Evolutionary conservation across 2,329 filamentous ascomycete species (phyloP).

Genomic region (Cytospora mali): DNA sequence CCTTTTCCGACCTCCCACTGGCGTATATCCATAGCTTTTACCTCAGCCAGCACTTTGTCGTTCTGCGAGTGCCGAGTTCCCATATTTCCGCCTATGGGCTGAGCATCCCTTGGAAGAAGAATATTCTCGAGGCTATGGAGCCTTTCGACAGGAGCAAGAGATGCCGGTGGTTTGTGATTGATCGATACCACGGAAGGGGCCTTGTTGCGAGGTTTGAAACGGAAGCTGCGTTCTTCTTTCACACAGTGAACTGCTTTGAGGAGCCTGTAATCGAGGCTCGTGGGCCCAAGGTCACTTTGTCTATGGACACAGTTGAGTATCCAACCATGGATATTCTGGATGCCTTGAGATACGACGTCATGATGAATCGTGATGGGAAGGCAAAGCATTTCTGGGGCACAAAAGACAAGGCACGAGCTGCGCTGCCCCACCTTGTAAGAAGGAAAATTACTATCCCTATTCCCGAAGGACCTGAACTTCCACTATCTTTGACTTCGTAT

Average conservation of each 20-base stretch:
- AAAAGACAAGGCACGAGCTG: slow-evolving; percentile 41
- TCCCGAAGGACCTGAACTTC: background rate
- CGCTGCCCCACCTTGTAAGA: slow-evolving; percentile 45
- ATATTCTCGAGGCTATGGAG: slow-evolving; percentile 68
- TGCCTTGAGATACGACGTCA: slow-evolving; percentile 69
- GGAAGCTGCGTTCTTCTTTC: slow-evolving; percentile 75
- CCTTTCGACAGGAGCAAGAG: slow-evolving; percentile 60
- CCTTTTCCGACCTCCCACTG: slow-evolving; percentile 49
- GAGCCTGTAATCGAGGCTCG: slow-evolving; percentile 42
- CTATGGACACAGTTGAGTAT: slow-evolving; percentile 63
- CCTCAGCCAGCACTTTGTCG: slow-evolving; percentile 68
- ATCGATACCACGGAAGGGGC: slow-evolving; percentile 63
- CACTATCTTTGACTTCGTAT: background rate
- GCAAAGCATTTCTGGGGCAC: slow-evolving; percentile 47
- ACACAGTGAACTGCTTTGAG: slow-evolving; percentile 78
- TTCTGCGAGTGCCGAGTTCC: slow-evolving; percentile 73
- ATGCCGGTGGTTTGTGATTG: slow-evolving; percentile 74
- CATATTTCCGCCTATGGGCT: slow-evolving; percentile 61
- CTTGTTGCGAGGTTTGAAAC: slow-evolving; percentile 70
- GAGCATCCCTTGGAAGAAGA: slow-evolving; percentile 64
- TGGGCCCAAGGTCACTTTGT: background rate
- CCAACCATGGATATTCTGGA: slow-evolving; percentile 66
- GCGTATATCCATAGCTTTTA: slow-evolving; percentile 87
- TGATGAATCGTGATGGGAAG: slow-evolving; percentile 56
- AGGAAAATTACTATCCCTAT: slow-evolving; percentile 46